phyloP scores from a whole-genome alignment of 345 rosid genomes.

The Luvunga scandens region DNA sequence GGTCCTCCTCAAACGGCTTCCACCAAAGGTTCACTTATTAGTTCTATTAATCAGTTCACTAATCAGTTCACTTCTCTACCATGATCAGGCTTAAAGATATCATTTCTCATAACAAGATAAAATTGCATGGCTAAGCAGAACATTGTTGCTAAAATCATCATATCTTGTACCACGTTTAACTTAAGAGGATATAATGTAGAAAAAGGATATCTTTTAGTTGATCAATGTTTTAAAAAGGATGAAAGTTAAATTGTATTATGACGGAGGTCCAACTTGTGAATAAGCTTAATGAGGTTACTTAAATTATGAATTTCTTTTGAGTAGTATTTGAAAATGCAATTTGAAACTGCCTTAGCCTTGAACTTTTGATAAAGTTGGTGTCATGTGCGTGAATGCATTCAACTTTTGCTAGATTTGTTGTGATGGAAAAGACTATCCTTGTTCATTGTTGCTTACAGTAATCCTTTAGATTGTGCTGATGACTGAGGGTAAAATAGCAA shows the following conservation, averaged over 20 bases:
- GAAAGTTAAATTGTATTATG: background rate
- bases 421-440: background rate
- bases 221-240: background rate
- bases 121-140: background rate
- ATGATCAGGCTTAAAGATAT: background rate
- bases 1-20: slow-evolving; percentile 90
- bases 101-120: background rate
- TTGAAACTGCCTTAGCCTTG: background rate
- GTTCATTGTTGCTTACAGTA: background rate
- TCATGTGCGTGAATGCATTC: background rate
- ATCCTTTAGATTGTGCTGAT: background rate
- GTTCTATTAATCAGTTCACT: background rate
- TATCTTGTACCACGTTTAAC: background rate
- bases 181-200: background rate
- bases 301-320: background rate
- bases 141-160: background rate
- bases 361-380: background rate
- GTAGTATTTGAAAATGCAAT: background rate
- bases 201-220: background rate
- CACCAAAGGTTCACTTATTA: slow-evolving; percentile 65
- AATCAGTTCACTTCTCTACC: background rate
- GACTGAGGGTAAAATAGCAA: background rate
- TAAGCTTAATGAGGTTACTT: background rate
- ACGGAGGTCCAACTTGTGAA: background rate
- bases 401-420: background rate